Conservation (phyloP, 257 asterid genomes). For the Lithospermum erythrorhizon region DNA sequence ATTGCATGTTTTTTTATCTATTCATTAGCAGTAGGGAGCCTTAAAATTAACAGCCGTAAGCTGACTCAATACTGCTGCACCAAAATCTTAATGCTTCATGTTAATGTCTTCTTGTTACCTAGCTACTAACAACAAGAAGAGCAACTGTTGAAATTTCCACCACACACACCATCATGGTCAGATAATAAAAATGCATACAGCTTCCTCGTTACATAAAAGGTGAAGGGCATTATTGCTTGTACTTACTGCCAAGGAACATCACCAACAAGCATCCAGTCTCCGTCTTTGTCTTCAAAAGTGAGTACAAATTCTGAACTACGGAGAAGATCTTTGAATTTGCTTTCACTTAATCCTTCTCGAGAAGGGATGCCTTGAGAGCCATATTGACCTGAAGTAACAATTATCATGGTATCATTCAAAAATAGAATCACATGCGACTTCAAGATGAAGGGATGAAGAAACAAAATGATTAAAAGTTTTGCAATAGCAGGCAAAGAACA, state of each 20-base stretch:
- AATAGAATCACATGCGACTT: too few relatives aligned
- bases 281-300: conserved; percentile 87
- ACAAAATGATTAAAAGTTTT: too few relatives aligned
- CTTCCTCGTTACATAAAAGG: too few relatives aligned
- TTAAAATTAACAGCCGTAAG: too few relatives aligned
- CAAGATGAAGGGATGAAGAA: too few relatives aligned
- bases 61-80: background rate
- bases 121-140: background rate
- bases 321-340: conserved; percentile 60
- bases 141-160: too few relatives aligned
- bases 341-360: conserved; percentile 38
- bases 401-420: background rate
- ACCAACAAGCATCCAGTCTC: conserved; percentile 95
- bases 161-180: too few relatives aligned
- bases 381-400: conserved; percentile 20
- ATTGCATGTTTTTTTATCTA: too few relatives aligned
- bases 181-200: too few relatives aligned
- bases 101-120: too few relatives aligned
- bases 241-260: conserved; percentile 97
- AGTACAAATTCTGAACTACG: conserved; percentile 66
- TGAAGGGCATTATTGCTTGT: background rate
- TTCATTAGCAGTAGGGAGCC: background rate
- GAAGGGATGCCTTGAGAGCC: conserved; percentile 19
- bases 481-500: too few relatives aligned
- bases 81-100: background rate